phyloP scores from a whole-genome alignment of 2,329 filamentous ascomycete genomes.

The Calonectria naviculata region DNA sequence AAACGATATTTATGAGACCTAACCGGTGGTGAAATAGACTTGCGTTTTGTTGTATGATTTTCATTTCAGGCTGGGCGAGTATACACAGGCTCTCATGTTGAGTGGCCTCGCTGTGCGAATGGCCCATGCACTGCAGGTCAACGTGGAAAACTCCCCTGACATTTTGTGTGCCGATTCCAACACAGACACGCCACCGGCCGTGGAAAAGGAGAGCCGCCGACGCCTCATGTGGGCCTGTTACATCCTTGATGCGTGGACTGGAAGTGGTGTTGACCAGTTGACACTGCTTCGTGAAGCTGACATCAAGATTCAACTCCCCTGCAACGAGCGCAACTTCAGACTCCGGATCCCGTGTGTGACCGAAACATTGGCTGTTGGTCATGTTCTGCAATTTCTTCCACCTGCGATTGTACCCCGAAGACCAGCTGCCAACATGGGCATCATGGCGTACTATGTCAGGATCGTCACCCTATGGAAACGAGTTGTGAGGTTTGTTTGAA shows the following conservation, averaged over 20 bases:
- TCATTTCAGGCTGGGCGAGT: constrained; percentile 52
- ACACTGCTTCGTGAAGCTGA: constrained; percentile 52
- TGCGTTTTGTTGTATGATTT: constrained; percentile 53
- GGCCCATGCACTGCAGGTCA: constrained; percentile 54
- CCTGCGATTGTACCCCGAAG: constrained; percentile 52
- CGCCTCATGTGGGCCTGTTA: constrained; percentile 57
- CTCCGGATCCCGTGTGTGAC: constrained; percentile 53
- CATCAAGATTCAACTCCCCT: constrained; percentile 54
- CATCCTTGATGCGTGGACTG: constrained; percentile 53
- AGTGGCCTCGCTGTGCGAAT: constrained; percentile 54
- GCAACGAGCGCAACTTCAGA: constrained; percentile 54
- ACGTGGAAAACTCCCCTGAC: constrained; percentile 50
- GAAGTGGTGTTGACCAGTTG: constrained; percentile 52
- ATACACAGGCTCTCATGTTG: constrained; percentile 53
- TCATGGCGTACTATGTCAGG: constrained; percentile 56
- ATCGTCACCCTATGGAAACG: constrained; percentile 54
- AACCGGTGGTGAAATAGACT: constrained; percentile 38
- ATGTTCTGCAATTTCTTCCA: constrained; percentile 52
- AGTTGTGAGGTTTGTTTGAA: constrained; percentile 47
- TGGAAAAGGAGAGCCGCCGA: constrained; percentile 51
- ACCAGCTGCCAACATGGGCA: constrained; percentile 55
- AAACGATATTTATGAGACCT: background rate
- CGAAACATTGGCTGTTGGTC: constrained; percentile 53
- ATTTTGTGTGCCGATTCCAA: constrained; percentile 50
- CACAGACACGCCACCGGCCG: constrained; percentile 45